Evolutionary conservation across 495 filamentous ascomycete species (phyloP), one percentile per base, ranked within the genome.

Genomic region (Penicillium egyptiacum): DNA sequence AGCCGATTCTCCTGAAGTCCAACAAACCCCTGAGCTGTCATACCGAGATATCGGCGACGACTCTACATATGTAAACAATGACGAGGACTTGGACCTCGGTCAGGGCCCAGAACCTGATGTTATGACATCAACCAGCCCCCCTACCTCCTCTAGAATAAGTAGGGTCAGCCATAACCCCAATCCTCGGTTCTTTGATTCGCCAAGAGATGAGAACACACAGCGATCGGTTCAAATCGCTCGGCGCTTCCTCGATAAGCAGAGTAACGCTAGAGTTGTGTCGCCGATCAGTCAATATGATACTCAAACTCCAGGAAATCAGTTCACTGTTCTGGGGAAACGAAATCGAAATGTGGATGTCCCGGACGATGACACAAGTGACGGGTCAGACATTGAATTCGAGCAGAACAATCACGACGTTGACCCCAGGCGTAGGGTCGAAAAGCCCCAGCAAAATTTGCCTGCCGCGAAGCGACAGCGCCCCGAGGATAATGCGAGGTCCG

Each of bases 41-140:
- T 53, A 55, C 33, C 26, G 40, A 20, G 23, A 40, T 2, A 19
- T 50, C 28, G 60, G 49, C 20, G 51, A 58, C 5, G 62, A 65
- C 8, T 35, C 55, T 8, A 61, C 53, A 7, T 57, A 62, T 4
- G 22, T 49, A 28, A 40, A 55, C 23, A 48, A 60, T 16, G 57
- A 53, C 17, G 59, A 66, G 7, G 52, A 57, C 3, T 17, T 64
- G 26, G 49, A 64, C n/a, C 48, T 64, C 19, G 31, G 17, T 11
- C 39, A 39, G 0, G 20, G 22, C 19, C 22, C 23, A 10, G 45
- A 52, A 23, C 23, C 39, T 23, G 60, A 47, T 30, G 26, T 58
- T 5, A 33, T 55, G 20, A 52, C 47, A 39, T 68, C 65, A 10
- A 60, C 53, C 8, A 68, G 62, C 26, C 65, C 65, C 7, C 57